Base-by-base conservation (phyloP, 805 yeast genomes). In the Cyberlindnera lachancei region DNA sequence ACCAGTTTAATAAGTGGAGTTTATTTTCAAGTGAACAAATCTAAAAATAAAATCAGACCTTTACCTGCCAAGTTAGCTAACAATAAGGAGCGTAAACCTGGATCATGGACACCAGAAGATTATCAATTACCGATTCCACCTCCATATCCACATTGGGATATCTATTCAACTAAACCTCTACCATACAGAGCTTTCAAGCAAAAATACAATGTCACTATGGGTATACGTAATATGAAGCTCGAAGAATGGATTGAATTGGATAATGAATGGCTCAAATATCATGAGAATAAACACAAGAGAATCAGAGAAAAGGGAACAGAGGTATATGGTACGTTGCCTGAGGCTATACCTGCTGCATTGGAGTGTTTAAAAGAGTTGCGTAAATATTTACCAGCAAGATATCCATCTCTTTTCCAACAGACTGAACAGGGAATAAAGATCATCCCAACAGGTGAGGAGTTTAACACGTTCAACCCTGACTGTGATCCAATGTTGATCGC, bases 201-300 rank as follows among this genome's bases (percentile, higher is more conserved):
- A 52, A 73, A 70, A 37, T 78, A 78, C 48, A 67, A 59, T 42
- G 66, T 78, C 30, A 78, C 79, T 16, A 78, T 78, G 86, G 86
- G 85, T 6, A 76, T 77, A 26, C 58, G 85, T 41, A 59, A 59
- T 36, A 69, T 76, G 79, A 71, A 74, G 30, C 70, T 69, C 66
- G 58, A 70, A 33, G 61, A 61, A 30, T 78, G 86, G 86, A 70
- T 78, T 39, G 79, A 78, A 48, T 59, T 79, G 36, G 85, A 78
- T 51, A 75, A 73, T 38, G 77, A 78, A 54, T 79, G 81, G 80
- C 42, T 45, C 33, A 66, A 66, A 38, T 77, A 51, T 43, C 82
- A 78, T 48, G 46, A 64, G 15, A 58, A 68, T 27, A 79, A 78
- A 50, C 40, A 70, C 27, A 53, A 61, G 33, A 62, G 85, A 44